phyloP scores from a whole-genome alignment of 345 rosid species.

The Hibiscus trionum region DNA sequence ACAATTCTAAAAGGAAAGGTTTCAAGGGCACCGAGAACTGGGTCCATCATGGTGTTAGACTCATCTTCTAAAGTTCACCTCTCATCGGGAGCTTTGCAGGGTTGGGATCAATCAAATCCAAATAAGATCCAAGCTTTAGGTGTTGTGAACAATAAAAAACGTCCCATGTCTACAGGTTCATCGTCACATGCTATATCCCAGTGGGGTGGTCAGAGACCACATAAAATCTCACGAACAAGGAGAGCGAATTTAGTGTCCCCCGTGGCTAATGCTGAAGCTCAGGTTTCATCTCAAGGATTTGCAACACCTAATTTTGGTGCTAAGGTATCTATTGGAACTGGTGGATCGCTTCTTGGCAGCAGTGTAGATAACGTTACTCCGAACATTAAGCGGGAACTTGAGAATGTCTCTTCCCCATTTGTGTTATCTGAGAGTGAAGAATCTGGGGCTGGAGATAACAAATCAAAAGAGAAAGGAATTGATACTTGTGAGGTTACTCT shows the following conservation, averaged over 20 bases:
- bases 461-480: slow-evolving; percentile 49
- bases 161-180: slow-evolving; percentile 39
- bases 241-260: slow-evolving; percentile 74
- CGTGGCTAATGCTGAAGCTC: slow-evolving; percentile 48
- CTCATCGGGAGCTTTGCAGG: slow-evolving; percentile 52
- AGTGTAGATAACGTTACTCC: slow-evolving; percentile 32
- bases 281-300: slow-evolving; percentile 47
- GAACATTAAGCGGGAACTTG: slow-evolving; percentile 54
- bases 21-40: slow-evolving; percentile 63
- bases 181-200: slow-evolving; percentile 75
- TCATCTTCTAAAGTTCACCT: slow-evolving; percentile 52
- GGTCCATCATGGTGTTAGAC: slow-evolving; percentile 56
- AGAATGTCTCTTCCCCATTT: slow-evolving; percentile 55
- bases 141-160: slow-evolving; percentile 36
- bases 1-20: slow-evolving; percentile 51
- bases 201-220: slow-evolving; percentile 93
- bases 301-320: slow-evolving; percentile 48
- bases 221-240: slow-evolving; percentile 76
- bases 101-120: slow-evolving; percentile 43
- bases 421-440: slow-evolving; percentile 83
- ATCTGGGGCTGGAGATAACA: slow-evolving; percentile 71
- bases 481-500: slow-evolving; percentile 42
- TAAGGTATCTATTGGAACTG: slow-evolving; percentile 46
- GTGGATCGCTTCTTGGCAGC: slow-evolving; percentile 36
- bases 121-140: slow-evolving; percentile 32